Evolutionary conservation across 768 basidiomycete species (phyloP), one percentile per base, ranked within the genome.

Genomic region (Suillus hirtellus): DNA sequence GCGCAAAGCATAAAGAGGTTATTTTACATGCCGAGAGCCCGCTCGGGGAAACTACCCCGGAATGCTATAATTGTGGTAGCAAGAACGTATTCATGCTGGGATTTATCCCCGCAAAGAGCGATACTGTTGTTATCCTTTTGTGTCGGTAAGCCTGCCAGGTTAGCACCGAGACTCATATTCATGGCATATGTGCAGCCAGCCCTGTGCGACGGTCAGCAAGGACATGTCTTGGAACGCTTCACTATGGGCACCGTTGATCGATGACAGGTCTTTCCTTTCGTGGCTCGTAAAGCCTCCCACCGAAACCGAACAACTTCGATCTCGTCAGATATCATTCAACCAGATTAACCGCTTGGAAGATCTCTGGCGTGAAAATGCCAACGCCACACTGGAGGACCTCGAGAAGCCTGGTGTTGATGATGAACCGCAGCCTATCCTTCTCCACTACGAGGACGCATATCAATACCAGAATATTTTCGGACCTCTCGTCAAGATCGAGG

Each of bases 381-480:
- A 84, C 68, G 97, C 96, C 14, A 98, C 92, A 3, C 83, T 99
- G 3, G 95, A 98, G 72, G 97, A 99, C 75, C 87, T 99, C 10
- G 96, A 97, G 73, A 96, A 97, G 72, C 95, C 95, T 0, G 95
- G 96, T 7, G 92, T 98, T 1, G 97, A 99, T 70, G 97, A 99
- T 75, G 97, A 99, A 71, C 95, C 97, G 3, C 95, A 98, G 74
- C 86, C 90, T 8, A 91, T 99, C 65, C 73, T 96, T 27, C 77
- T 92, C 60, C 89, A 89, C 66, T 99, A 99, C 75, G 96, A 99
- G 73, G 97, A 99, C 75, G 97, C 97, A 52, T 99, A 99, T 72
- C 97, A 99, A 71, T 99, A 99, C 75, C 97, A 99, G 80, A 99
- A 99, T 73, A 99, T 99, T 62, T 96, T 99, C 71, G 97, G 97